Evolutionary conservation across 352 stramenopile genomes (phyloP), one percentile per base, ranked within the genome.

Genomic region (Phytophthora pini): DNA sequence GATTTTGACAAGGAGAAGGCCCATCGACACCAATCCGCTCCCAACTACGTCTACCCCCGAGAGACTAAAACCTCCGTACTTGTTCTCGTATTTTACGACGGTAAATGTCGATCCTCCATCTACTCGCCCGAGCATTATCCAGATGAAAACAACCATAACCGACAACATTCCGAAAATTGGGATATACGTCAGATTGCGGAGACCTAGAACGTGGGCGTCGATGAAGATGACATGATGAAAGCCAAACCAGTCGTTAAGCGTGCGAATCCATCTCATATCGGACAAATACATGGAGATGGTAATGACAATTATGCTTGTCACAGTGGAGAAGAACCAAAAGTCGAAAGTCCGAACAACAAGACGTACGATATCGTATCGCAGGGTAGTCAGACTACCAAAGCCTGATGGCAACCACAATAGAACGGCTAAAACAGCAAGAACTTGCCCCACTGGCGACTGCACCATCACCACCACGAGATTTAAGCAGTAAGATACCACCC

Each of bases 321-420:
- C 54, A 39, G 48, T 47, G 9, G 63, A 61, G 56, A 80, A 82
- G 61, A 80, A 80, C 71, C 61, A 83, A 15, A 80, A 73, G 31
- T 83, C 65, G 52, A 80, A 83, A 0, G 72, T 79, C 44, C 50
- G 41, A 10, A 56, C 34, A 8, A 83, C 39, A 8, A 77, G 15
- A 7, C 55, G 58, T 9, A 81, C 62, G 10, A 81, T 58, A 26
- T 79, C 72, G 41, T 70, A 84, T n/a, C 72, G 52, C 12, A 80
- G 27, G 0, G 58, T 70, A 2, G 52, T 47, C 10, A 74, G 6
- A 40, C 58, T 75, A 2, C 65, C 72, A 7, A 75, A 46, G 15
- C 56, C 63, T 4, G 69, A 27, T 12, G 72, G 68, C 4, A 72
- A 12, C 29, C 60, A 68, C 0, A 80, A 43, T 1, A 72, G 1